Conservation (phyloP, 2,329 filamentous ascomycete genomes). For the Alternaria gansuensis region DNA sequence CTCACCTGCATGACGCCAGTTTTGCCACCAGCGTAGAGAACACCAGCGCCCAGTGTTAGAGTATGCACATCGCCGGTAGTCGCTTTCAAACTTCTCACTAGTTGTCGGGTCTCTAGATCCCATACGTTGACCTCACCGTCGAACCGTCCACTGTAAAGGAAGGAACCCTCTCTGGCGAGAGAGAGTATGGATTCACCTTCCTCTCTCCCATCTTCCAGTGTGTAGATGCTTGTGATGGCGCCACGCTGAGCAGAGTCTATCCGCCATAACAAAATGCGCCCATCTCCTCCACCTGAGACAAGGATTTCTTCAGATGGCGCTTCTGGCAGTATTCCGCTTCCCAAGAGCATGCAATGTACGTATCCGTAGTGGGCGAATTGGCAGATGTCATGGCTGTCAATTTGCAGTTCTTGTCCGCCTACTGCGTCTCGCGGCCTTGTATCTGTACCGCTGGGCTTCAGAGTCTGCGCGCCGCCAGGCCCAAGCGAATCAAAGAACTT, state of each 20-base stretch:
- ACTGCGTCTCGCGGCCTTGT: conserved; percentile 58
- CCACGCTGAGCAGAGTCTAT: conserved; percentile 68
- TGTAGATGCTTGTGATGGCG: conserved; percentile 74
- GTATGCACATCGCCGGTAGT: conserved; percentile 85
- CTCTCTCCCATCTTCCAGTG: conserved; percentile 66
- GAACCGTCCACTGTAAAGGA: conserved; percentile 89
- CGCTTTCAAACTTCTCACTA: conserved; percentile 83
- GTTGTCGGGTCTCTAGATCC: conserved; percentile 94
- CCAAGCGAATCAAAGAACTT: conserved; percentile 93
- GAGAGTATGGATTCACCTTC: conserved; percentile 74
- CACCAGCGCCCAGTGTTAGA: conserved; percentile 83
- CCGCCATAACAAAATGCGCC: conserved; percentile 92
- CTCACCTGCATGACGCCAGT: conserved; percentile 81
- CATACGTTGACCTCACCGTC: conserved; percentile 92
- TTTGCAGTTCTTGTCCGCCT: conserved; percentile 76
- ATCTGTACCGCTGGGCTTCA: conserved; percentile 70
- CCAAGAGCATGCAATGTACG: conserved; percentile 93
- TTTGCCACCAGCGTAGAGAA: conserved; percentile 88
- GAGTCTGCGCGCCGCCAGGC: conserved; percentile 81
- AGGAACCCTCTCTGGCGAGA: conserved; percentile 85
- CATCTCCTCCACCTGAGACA: conserved; percentile 91
- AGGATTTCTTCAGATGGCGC: conserved; percentile 78
- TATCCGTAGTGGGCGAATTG: conserved; percentile 96
- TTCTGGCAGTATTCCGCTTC: conserved; percentile 75
- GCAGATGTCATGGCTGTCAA: conserved; percentile 79